Evolutionary conservation across 2,329 filamentous ascomycete species (phyloP), one percentile per base, ranked within the genome.

Genomic region (Phyllosticta paracitricarpa): DNA sequence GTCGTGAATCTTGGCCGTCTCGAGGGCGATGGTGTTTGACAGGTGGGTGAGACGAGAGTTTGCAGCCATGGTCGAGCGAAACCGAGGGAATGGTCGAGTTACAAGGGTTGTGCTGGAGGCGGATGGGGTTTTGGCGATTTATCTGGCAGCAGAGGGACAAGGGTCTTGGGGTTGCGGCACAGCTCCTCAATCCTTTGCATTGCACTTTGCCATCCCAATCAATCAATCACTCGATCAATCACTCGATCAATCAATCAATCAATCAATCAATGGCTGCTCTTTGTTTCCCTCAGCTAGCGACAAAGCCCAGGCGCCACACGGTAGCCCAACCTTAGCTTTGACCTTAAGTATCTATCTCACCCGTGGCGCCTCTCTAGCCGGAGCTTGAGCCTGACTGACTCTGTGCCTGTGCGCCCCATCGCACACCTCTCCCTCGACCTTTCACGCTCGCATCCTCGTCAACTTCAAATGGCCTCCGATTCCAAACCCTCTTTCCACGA

Each of bases 1-100:
- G 25, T 63, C 57, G 14, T 66, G 61, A 25, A 67, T 62, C 59
- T 66, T 66, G 54, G 57, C 52, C 28, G 65, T 67, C 57, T 65
- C 61, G 12, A 9, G 24, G 22, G 63, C 53, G 40, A 67, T 67
- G 30, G 65, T 56, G 52, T 25, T 25, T 5, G 62, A 62, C 22
- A 66, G 64, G 51, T 64, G 61, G 12, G 51, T 55, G 40, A 65
- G 59, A 19, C 65, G 60, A 40, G 59, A n/a, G 54, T 57, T 57
- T 19, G 51, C 22, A 28, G 22, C 10, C 8, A 26, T 26, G 1
- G 30, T 24, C 51, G 33, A 26, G 51, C 57, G 8, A n/a, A 4
- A 51, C 55, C 24, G 35, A 19, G 26, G 12, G 22, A 57, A 24
- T 3, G 56, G n/a, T 19, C 8, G 19, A n/a, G 53, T 51, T 56